phyloP scores from a whole-genome alignment of 1,139 yeast species.

The Casaregolazyma lundiana region DNA sequence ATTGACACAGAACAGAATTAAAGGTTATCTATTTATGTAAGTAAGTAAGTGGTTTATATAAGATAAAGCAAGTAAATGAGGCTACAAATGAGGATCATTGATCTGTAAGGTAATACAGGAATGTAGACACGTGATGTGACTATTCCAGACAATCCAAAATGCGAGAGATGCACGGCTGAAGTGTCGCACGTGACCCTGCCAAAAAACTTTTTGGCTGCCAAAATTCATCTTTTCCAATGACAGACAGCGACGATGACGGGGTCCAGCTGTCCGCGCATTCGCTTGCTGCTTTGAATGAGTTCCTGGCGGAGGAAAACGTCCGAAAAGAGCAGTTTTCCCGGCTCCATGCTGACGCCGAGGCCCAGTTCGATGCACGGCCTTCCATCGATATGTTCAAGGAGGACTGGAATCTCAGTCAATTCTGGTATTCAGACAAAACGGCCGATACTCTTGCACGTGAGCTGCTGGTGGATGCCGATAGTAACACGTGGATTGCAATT shows the following conservation, averaged over 20 bases:
- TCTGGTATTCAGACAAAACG: slow-evolving; percentile 68
- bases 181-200: background rate
- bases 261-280: slow-evolving; percentile 57
- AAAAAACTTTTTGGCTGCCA: background rate
- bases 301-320: slow-evolving; percentile 59
- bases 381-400: slow-evolving; percentile 67
- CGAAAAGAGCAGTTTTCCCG: slow-evolving; percentile 56
- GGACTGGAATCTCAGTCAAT: slow-evolving; percentile 92
- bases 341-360: slow-evolving; percentile 57
- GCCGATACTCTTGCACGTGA: slow-evolving; percentile 65
- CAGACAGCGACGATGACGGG: slow-evolving; percentile 7
- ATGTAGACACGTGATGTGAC: background rate
- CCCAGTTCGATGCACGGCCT: slow-evolving; percentile 36
- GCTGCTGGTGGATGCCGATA: slow-evolving; percentile 65
- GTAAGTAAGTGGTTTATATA: background rate
- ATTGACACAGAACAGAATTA: too few relatives aligned
- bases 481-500: slow-evolving; percentile 62
- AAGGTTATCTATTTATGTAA: too few relatives aligned
- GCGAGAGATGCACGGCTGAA: background rate
- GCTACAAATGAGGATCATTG: too few relatives aligned
- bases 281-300: slow-evolving; percentile 71
- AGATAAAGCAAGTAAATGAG: too few relatives aligned
- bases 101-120: too few relatives aligned
- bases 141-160: background rate
- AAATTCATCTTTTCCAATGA: background rate